phyloP scores from a whole-genome alignment of 2,329 filamentous ascomycete genomes.

The Cladophialophora exuberans region DNA sequence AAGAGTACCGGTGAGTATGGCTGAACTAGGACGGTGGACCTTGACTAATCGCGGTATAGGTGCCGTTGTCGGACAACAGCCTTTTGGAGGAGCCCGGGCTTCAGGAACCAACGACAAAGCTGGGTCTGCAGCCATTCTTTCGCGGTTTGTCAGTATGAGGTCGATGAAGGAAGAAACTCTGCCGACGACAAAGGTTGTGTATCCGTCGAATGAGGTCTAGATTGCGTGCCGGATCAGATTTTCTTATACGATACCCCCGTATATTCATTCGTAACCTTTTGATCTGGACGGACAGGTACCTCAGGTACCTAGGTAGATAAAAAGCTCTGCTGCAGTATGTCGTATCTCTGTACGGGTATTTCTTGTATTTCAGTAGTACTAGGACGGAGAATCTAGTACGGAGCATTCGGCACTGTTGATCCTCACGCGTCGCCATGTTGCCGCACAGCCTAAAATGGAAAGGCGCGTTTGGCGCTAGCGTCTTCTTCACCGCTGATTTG shows the following conservation, averaged over 20 bases:
- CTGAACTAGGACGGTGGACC: background rate
- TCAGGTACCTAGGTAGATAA: too few species aligned
- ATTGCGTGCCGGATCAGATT: background rate
- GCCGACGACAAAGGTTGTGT: conserved; percentile 51
- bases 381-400: too few species aligned
- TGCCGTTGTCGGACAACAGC: conserved; percentile 55
- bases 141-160: conserved; percentile 59
- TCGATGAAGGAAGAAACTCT: conserved; percentile 61
- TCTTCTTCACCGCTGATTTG: conserved; percentile 29
- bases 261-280: too few species aligned
- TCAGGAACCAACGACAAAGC: conserved; percentile 63
- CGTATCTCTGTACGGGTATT: too few species aligned
- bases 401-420: too few species aligned
- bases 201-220: conserved; percentile 56
- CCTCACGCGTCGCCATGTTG: conserved; percentile 6
- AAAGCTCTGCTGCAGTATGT: too few species aligned
- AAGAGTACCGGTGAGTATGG: conserved; percentile 61
- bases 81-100: conserved; percentile 58
- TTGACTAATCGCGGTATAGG: conserved; percentile 25
- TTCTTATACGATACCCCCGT: conserved; percentile 8
- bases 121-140: conserved; percentile 55
- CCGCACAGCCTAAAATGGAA: conserved; percentile 5
- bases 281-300: too few species aligned
- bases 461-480: conserved; percentile 7
- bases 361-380: too few species aligned